A percentile compares a stretch with the other conserved stretches of the same genome.
Evolutionary conservation across 345 rosid genomes (phyloP).

Genomic region (Salix suchowensis): DNA sequence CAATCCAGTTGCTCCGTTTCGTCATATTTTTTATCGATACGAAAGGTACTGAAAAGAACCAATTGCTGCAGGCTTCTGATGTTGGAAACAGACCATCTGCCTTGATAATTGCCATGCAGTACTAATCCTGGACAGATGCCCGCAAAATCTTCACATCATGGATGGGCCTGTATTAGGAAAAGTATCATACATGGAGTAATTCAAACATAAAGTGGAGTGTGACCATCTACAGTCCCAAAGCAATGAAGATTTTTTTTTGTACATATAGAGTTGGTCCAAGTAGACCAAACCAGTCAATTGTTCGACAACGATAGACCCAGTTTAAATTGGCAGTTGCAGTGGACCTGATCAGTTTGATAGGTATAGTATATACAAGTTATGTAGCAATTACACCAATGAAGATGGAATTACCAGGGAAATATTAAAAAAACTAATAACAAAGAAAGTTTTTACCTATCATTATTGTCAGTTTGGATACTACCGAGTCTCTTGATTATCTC

Average conservation of each 20-base stretch:
- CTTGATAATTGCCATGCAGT: not conserved
- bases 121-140: slow-evolving; percentile 67
- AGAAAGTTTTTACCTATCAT: slow-evolving; percentile 55
- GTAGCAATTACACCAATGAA: too few relatives aligned
- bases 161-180: slow-evolving; percentile 54
- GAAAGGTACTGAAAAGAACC: not conserved
- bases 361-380: too few relatives aligned
- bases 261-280: too few relatives aligned
- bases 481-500: slow-evolving; percentile 95
- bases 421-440: not conserved
- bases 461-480: slow-evolving; percentile 90
- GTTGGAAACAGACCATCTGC: not conserved
- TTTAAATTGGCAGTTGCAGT: too few relatives aligned
- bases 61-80: not conserved
- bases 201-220: not conserved
- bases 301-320: too few relatives aligned
- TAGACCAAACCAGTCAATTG: too few relatives aligned
- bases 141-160: slow-evolving; percentile 94
- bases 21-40: not conserved
- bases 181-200: not conserved
- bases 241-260: too few relatives aligned
- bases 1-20: not conserved
- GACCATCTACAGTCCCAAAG: not conserved
- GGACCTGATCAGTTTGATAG: too few relatives aligned
- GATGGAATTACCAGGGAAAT: not conserved